These are phyloP conservation scores for Capsicum pubescens DNA, from an alignment of 257 asterid species.

Conservation along the genomic window DNA sequence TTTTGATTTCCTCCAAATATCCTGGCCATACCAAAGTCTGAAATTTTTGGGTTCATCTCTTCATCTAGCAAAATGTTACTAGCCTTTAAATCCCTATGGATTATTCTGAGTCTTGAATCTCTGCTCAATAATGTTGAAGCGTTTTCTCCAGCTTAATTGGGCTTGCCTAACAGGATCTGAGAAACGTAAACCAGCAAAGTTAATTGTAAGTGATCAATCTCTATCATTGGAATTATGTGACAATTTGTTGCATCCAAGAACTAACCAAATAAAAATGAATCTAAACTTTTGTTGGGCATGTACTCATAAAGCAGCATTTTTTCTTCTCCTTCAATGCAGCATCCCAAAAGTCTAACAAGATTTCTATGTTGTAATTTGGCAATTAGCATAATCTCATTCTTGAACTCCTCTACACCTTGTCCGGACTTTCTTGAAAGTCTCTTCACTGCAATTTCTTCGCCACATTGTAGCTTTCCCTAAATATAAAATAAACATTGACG, in stretches of 20 bases:
- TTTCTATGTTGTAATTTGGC: constrained; percentile 86
- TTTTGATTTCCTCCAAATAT: constrained; percentile 81
- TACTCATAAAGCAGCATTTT: constrained; percentile 79
- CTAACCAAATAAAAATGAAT: constrained; percentile 74
- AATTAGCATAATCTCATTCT: constrained; percentile 71
- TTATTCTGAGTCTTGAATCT: constrained; percentile 82
- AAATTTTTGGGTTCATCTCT: constrained; percentile 89
- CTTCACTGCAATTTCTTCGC: constrained; percentile 76
- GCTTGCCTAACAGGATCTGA: constrained; percentile 61
- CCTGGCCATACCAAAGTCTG: constrained; percentile 97
- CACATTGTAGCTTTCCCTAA: constrained; percentile 72
- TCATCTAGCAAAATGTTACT: constrained; percentile 84
- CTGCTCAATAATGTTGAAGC: constrained; percentile 71
- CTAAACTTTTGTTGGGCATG: constrained; percentile 87
- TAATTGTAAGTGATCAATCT: background rate
- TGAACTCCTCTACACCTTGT: constrained; percentile 88
- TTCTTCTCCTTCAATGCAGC: constrained; percentile 82
- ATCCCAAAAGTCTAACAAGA: constrained; percentile 79
- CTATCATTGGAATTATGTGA: background rate
- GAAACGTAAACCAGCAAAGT: background rate
- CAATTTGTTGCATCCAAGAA: background rate
- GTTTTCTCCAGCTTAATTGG: constrained; percentile 62
- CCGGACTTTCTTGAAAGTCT: constrained; percentile 76
- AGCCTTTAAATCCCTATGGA: constrained; percentile 84
- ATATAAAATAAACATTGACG: background rate